These are phyloP conservation scores for Scytalidium lignicola DNA, from an alignment of 2,329 filamentous ascomycete species.

Conservation along the genomic window DNA sequence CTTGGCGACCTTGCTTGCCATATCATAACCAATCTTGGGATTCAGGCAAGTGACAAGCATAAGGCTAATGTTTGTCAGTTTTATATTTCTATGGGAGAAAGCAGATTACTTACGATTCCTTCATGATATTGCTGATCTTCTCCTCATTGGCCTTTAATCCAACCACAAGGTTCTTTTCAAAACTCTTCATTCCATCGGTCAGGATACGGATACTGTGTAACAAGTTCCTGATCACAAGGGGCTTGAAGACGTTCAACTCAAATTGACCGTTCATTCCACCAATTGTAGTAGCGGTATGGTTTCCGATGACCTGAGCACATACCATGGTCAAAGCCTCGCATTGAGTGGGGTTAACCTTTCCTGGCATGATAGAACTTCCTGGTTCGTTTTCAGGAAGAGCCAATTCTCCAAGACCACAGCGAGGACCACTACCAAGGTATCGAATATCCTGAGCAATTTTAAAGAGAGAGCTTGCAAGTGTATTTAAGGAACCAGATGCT, in stretches of 20 bases:
- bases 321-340: slow-evolving; percentile 98
- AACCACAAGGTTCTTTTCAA: slow-evolving; percentile 86
- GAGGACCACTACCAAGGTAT: slow-evolving; percentile 92
- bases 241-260: slow-evolving; percentile 98
- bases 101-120: slow-evolving; percentile 70
- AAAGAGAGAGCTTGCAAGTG: slow-evolving; percentile 82
- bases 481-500: slow-evolving; percentile 90
- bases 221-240: slow-evolving; percentile 89
- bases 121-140: slow-evolving; percentile 83
- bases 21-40: slow-evolving; percentile 95
- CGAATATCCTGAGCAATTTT: slow-evolving; percentile 98
- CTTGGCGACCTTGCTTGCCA: slow-evolving; percentile 96
- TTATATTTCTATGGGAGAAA: slow-evolving; percentile 9
- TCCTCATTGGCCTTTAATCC: slow-evolving; percentile 91
- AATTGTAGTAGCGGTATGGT: slow-evolving; percentile 88
- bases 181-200: slow-evolving; percentile 88
- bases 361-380: slow-evolving; percentile 96
- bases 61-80: slow-evolving; percentile 50
- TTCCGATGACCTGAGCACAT: slow-evolving; percentile 96
- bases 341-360: slow-evolving; percentile 98
- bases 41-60: slow-evolving; percentile 99
- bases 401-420: slow-evolving; percentile 92
- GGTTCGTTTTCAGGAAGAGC: slow-evolving; percentile 96
- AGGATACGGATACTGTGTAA: slow-evolving; percentile 87
- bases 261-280: slow-evolving; percentile 98